These are phyloP conservation scores for Diaporthe ampelina DNA, from an alignment of 2,329 filamentous ascomycete species.

Conservation along the genomic window DNA sequence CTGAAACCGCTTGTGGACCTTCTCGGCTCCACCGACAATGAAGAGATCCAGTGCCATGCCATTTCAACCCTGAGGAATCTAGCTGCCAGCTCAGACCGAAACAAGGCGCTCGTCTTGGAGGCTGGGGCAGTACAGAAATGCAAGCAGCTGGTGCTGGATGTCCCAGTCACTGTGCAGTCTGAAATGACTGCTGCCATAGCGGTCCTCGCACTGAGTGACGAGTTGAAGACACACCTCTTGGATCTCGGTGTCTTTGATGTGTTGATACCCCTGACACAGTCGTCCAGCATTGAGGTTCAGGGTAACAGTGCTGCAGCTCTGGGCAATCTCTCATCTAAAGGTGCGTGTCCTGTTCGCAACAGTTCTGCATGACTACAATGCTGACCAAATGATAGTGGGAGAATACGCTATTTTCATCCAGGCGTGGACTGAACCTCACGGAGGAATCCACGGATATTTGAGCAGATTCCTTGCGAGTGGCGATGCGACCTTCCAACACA, in stretches of 20 bases:
- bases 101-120: slow-evolving; percentile 97
- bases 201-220: slow-evolving; percentile 93
- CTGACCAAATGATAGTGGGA: slow-evolving; percentile 72
- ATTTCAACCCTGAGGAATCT: slow-evolving; percentile 97
- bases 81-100: slow-evolving; percentile 95
- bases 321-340: slow-evolving; percentile 97
- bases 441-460: slow-evolving; percentile 95
- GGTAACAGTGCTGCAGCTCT: slow-evolving; percentile 97
- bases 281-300: slow-evolving; percentile 96
- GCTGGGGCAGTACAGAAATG: slow-evolving; percentile 98
- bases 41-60: slow-evolving; percentile 98
- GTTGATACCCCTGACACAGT: slow-evolving; percentile 93
- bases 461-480: slow-evolving; percentile 93
- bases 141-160: slow-evolving; percentile 94
- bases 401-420: slow-evolving; percentile 97
- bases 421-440: slow-evolving; percentile 92
- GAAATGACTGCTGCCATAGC: slow-evolving; percentile 99
- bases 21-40: slow-evolving; percentile 94
- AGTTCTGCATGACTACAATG: slow-evolving; percentile 37
- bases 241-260: slow-evolving; percentile 97
- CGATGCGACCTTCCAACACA: slow-evolving; percentile 98
- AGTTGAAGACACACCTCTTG: slow-evolving; percentile 91
- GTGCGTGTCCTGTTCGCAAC: slow-evolving; percentile 62
- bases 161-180: slow-evolving; percentile 94
- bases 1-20: slow-evolving; percentile 93